Percentiles rank a stretch among this genome's conserved stretches.
These are phyloP conservation scores for Cercospora sp. DNA, from an alignment of 2,329 filamentous ascomycete species.

Conservation along the genomic window DNA sequence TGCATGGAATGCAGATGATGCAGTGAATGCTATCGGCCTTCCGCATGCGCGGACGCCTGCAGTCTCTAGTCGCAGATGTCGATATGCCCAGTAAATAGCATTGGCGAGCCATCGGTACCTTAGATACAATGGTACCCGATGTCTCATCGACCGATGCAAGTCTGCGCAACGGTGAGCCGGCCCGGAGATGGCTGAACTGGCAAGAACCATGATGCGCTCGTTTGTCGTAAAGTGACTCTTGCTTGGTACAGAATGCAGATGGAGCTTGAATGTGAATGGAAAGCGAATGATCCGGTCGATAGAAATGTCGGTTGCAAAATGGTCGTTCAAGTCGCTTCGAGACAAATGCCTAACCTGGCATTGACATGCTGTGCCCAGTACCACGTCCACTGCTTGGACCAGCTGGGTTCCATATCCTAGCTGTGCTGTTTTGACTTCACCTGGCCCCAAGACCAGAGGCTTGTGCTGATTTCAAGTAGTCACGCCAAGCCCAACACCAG, in stretches of 20 bases:
- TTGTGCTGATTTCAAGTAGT: conserved; percentile 14
- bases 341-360: not conserved
- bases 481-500: conserved; percentile 22
- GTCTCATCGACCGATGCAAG: not conserved
- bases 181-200: not conserved
- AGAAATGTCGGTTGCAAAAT: not conserved
- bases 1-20: not conserved
- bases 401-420: not conserved
- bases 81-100: not conserved
- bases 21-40: not conserved
- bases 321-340: not conserved
- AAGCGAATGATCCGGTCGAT: not conserved
- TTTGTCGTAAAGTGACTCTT: not conserved
- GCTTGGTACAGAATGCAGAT: not conserved
- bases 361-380: not conserved
- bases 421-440: not conserved
- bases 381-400: not conserved
- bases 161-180: conserved; percentile 1
- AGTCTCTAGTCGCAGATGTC: not conserved
- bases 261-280: not conserved
- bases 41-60: not conserved
- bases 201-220: not conserved
- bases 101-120: not conserved
- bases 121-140: not conserved
- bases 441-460: not conserved